Conservation (phyloP, 176 grass and related monocot genomes). For the Aegilops umbellulata region DNA sequence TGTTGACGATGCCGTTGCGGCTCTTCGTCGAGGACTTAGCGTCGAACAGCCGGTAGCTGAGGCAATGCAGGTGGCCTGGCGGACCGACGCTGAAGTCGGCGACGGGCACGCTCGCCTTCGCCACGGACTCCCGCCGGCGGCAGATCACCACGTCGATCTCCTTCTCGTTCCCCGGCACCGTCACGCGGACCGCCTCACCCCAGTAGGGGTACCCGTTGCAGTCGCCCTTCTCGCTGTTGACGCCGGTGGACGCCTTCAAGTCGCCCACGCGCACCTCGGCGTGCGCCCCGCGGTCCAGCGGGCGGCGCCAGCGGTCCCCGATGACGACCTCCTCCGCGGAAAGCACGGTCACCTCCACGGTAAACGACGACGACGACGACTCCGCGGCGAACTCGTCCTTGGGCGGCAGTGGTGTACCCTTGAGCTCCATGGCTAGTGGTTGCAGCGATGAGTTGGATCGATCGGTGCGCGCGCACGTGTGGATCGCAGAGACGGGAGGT, state of each 20-base stretch:
- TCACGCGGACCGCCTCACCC: slow-evolving; percentile 36
- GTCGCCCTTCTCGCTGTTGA: slow-evolving; percentile 13
- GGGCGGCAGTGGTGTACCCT: neutral
- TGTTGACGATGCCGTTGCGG: slow-evolving; percentile 60
- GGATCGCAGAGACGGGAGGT: no score
- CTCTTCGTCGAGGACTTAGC: no score
- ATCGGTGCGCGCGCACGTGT: neutral
- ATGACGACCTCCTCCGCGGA: slow-evolving; percentile 12
- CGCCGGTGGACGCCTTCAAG: slow-evolving; percentile 3
- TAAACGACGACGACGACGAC: neutral
- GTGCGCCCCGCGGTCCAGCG: neutral
- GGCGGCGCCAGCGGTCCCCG: neutral
- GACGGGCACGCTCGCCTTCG: slow-evolving; percentile 38
- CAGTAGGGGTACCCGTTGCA: slow-evolving; percentile 59
- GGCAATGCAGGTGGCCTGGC: slow-evolving; percentile 62
- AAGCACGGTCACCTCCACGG: neutral
- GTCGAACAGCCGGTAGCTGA: slow-evolving; percentile 53
- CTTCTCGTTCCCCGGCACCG: neutral
- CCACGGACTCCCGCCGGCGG: slow-evolving; percentile 26
- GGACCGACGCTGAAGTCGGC: slow-evolving; percentile 52
- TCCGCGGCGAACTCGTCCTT: neutral
- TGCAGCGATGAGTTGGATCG: neutral
- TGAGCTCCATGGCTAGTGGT: neutral
- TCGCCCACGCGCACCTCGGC: neutral
- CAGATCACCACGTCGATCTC: slow-evolving; percentile 45